Evolutionary conservation across 768 basidiomycete species (phyloP), one percentile per base, ranked within the genome.

Genomic region (Holtermannia corniformis): DNA sequence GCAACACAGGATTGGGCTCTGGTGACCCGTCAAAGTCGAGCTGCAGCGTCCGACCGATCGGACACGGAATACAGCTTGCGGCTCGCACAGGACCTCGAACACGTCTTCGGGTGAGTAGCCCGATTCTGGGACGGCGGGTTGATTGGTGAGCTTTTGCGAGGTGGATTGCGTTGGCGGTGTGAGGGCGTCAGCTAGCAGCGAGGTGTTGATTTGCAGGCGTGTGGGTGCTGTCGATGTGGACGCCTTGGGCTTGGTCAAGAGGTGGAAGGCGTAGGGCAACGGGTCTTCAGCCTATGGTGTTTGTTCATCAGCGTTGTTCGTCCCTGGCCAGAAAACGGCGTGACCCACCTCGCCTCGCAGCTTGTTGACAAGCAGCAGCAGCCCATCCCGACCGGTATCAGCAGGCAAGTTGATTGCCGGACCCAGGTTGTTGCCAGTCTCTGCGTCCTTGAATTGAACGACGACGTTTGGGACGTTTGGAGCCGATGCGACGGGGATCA

Each of bases 61-160:
- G 23, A 99, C 92, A 54, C 83, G 82, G 74, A 95, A 99, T 3
- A 97, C 86, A 43, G 91, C 88, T 71, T 99, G 92, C 7, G 93
- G 93, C 23, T 92, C 83, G 72, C 93, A 97, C 61, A 84, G 81
- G 22, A 97, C 79, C 47, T 86, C 78, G 52, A 97, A 82, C 10
- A 91, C 79, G 65, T 88, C 90, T 78, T 99, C 93, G 4, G 70
- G 63, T 3, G 71, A 70, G 57, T 62, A 69, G 32, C 32, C 32
- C 32, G 32, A 37, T 16, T 37, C 32, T 37, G 32, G 32, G 7
- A 7, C 32, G 11, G 46, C 52, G 45, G 57, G 52, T 37, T 44
- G 50, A 3, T 47, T 27, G 13, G 19, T 37, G 24, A 37, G 49
- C 11, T 50, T 56, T 10, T 46, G 47, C 4, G 63, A 63, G 16